Conservation (phyloP, 2,329 filamentous ascomycete genomes). For the Hypoxylon sp. region DNA sequence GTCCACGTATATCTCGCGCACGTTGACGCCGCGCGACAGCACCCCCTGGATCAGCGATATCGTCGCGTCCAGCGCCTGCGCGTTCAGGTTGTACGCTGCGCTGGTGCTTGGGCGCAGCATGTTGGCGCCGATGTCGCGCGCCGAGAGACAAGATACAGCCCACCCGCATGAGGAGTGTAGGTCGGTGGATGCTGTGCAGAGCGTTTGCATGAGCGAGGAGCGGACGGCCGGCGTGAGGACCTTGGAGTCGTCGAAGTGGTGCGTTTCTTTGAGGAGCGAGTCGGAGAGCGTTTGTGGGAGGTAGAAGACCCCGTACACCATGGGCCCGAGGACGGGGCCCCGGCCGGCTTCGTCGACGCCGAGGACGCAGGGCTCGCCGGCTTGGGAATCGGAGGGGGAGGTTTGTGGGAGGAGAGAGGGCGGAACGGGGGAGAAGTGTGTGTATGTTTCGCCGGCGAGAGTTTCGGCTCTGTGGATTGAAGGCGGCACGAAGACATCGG, state of each 20-base stretch:
- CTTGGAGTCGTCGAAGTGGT: slow-evolving; percentile 97
- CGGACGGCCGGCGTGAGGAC: slow-evolving; percentile 86
- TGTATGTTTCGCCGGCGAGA: slow-evolving; percentile 76
- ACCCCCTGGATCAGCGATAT: slow-evolving; percentile 85
- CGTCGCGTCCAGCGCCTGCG: slow-evolving; percentile 94
- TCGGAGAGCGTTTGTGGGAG: slow-evolving; percentile 81
- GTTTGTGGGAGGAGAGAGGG: slow-evolving; percentile 67
- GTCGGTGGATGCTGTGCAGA: slow-evolving; percentile 75
- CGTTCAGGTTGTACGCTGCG: slow-evolving; percentile 88
- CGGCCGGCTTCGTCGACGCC: slow-evolving; percentile 95
- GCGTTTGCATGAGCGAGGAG: slow-evolving; percentile 75
- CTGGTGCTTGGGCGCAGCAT: slow-evolving; percentile 77
- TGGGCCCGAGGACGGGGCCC: slow-evolving; percentile 89
- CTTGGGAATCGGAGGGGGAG: slow-evolving; percentile 33
- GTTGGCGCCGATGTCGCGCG: slow-evolving; percentile 82
- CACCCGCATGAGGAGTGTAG: slow-evolving; percentile 76
- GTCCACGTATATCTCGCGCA: slow-evolving; percentile 93
- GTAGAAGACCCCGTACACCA: slow-evolving; percentile 80
- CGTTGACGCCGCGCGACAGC: slow-evolving; percentile 81
- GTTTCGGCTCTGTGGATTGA: slow-evolving; percentile 73
- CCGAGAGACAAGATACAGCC: slow-evolving; percentile 85
- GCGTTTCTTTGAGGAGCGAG: slow-evolving; percentile 80
- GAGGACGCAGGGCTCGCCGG: slow-evolving; percentile 76
- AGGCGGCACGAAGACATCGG: slow-evolving; percentile 73
- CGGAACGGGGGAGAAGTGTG: slow-evolving; percentile 79